phyloP scores from a whole-genome alignment of 164 flowering plant genomes.

The Hamamelis virginiana region DNA sequence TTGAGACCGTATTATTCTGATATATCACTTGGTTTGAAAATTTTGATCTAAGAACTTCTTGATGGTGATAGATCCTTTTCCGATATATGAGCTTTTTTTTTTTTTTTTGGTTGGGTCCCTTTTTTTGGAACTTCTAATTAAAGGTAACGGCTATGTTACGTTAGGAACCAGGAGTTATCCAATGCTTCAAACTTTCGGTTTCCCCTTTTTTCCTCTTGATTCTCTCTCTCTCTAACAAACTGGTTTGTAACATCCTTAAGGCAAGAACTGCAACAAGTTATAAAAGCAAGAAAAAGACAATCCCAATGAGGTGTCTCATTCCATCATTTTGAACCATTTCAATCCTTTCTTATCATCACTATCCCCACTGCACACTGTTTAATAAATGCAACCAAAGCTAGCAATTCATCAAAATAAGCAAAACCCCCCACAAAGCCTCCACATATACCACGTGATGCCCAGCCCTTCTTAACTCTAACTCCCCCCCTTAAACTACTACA shows the following conservation, averaged over 20 bases:
- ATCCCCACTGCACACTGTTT: too few relatives aligned
- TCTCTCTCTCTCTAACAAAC: background rate
- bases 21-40: too few relatives aligned
- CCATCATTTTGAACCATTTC: background rate
- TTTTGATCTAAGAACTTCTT: too few relatives aligned
- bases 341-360: too few relatives aligned
- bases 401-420: too few relatives aligned
- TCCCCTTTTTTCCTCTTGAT: background rate
- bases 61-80: too few relatives aligned
- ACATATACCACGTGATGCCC: slow-evolving; percentile 2
- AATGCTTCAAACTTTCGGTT: background rate
- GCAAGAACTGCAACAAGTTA: background rate
- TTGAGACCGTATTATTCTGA: too few relatives aligned
- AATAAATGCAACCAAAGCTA: too few relatives aligned
- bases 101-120: too few relatives aligned
- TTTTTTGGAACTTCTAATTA: background rate
- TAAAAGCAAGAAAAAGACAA: background rate
- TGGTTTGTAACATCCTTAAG: background rate
- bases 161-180: background rate
- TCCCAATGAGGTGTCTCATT: background rate
- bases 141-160: background rate
- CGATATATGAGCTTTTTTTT: too few relatives aligned
- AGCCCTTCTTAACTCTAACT: background rate
- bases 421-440: background rate
- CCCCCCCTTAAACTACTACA: background rate